Base-by-base conservation (phyloP, 2,329 filamentous ascomycete genomes). In the Leptographium radiaticola region DNA sequence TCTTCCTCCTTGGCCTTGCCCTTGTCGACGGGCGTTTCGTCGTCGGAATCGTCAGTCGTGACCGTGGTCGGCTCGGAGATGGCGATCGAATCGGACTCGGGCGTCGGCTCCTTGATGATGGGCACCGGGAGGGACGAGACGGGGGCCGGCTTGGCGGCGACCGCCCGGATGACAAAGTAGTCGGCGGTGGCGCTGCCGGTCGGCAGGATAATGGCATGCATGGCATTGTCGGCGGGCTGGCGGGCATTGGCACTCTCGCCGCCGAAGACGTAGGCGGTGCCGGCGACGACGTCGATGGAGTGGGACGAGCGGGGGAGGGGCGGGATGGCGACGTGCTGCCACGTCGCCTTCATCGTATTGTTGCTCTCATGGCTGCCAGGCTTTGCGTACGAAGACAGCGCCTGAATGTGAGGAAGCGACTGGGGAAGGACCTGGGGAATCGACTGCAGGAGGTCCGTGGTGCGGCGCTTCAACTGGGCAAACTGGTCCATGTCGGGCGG, bases 291-390 rank as follows among this genome's bases (percentile, higher is more conserved):
- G 45, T 86, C 76, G 60, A 89, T 65, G 4, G 79, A 77, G 63
- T 93, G 87, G 0, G 87, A 89, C 1, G 87, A 91, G 53, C 87
- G 82, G 42, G 80, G 79, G 9, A 89, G 73, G 1, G 71, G 59
- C 4, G 77, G 74, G 38, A 78, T 63, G 43, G 72, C 64, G 61
- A 84, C 72, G 60, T 75, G 76, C 62, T 81, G 73, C 80, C 80
- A 84, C 51, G 79, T 81, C 39, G 74, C 80, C 59, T 74, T 77
- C 60, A 80, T 70, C 46, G 64, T 63, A 44, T 63, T 61, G 49
- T 59, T 58, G 51, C 59, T 54, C 25, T 53, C 56, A 38, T 45
- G n/a, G 33, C 42, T 13, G 57, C 52, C 55, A 51, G 49, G 55
- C 36, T 31, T 39, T 46, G 51, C 53, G 53, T 57, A 44, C 13